Conservation (phyloP, 192 early-diverging fungal genomes). For the Funneliformis geosporum region DNA sequence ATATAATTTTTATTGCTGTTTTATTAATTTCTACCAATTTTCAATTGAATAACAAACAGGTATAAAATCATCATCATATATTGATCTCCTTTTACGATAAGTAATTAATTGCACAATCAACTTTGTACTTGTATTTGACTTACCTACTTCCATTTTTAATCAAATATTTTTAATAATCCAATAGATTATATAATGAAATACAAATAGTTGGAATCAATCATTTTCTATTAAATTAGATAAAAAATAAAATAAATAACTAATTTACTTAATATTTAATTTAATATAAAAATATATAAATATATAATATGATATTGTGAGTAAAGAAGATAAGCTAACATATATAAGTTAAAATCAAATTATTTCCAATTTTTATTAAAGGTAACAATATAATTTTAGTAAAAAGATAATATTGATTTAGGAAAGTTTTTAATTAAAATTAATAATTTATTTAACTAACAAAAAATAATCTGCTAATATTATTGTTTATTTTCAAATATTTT, state of each 20-base stretch:
- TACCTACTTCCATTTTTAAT: not conserved
- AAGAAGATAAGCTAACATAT: not conserved
- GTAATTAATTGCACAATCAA: not conserved
- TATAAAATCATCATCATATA: not conserved
- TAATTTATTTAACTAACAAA: not conserved
- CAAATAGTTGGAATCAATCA: not conserved
- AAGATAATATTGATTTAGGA: not conserved
- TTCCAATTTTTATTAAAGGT: not conserved
- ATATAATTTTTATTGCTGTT: not conserved
- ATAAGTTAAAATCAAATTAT: not conserved
- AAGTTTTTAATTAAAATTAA: not conserved
- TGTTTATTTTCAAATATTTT: not conserved
- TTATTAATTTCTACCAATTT: not conserved
- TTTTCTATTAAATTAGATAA: not conserved
- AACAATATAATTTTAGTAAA: not conserved
- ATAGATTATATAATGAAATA: not conserved
- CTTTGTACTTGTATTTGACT: not conserved
- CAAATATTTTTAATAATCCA: not conserved
- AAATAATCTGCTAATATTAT: not conserved
- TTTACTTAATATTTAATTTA: not conserved
- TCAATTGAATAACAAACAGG: not conserved
- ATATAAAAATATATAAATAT: not conserved
- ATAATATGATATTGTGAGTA: not conserved
- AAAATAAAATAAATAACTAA: not conserved
- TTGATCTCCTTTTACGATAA: not conserved